A percentile compares a stretch with the other conserved stretches of the same genome.
phyloP scores from a whole-genome alignment of 768 basidiomycete genomes.

The Nevesoporus exiguus region DNA sequence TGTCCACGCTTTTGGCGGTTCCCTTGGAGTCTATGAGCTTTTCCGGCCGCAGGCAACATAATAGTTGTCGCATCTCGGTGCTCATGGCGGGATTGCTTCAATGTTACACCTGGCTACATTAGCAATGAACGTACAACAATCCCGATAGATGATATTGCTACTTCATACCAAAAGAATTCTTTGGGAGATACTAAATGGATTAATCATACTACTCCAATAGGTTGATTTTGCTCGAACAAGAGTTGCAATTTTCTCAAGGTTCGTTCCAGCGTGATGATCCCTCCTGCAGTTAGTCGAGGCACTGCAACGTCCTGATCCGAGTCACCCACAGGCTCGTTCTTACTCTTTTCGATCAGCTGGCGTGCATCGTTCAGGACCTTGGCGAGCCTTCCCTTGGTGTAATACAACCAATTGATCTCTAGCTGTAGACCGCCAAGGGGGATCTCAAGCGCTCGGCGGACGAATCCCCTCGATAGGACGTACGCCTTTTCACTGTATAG shows the following conservation, averaged over 20 bases:
- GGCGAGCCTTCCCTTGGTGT: constrained; percentile 55
- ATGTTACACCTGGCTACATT: constrained; percentile 16
- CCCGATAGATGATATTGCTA: constrained; percentile 26
- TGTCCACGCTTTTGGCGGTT: constrained; percentile 12
- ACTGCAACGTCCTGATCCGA: constrained; percentile 51
- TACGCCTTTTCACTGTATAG: constrained; percentile 93
- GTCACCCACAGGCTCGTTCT: constrained; percentile 25
- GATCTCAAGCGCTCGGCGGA: constrained; percentile 82
- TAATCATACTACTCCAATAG: constrained; percentile 13
- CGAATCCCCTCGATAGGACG: constrained; percentile 84
- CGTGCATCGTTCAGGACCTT: constrained; percentile 67
- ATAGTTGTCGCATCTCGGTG: constrained; percentile 4
- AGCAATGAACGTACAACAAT: constrained; percentile 29
- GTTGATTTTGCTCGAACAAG: constrained; percentile 30
- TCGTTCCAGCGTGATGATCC: constrained; percentile 74
- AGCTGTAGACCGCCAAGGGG: constrained; percentile 67
- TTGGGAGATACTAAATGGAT: constrained; percentile 13
- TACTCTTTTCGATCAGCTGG: constrained; percentile 67
- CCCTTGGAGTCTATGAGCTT: constrained; percentile 1
- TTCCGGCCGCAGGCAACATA: constrained; percentile 3
- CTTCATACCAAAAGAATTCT: constrained; percentile 15
- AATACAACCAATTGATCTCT: constrained; percentile 76
- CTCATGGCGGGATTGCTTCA: constrained; percentile 2
- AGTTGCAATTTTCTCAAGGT: constrained; percentile 64
- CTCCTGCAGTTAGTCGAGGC: constrained; percentile 74